These are phyloP conservation scores for Cyberlindnera saturnus DNA, from an alignment of 805 yeast genomes.

Conservation along the genomic window DNA sequence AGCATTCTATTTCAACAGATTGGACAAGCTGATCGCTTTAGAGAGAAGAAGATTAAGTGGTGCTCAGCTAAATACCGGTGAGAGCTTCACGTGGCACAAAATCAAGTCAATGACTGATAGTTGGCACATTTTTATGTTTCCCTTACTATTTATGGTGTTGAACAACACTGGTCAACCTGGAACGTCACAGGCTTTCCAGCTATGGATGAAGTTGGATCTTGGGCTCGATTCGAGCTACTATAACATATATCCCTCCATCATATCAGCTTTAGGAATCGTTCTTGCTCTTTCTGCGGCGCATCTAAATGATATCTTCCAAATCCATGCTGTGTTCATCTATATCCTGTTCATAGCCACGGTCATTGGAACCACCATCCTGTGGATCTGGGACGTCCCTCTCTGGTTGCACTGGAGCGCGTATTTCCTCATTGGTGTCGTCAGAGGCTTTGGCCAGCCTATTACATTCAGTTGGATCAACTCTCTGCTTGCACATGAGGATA, in stretches of 20 bases:
- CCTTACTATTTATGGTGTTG: slow-evolving; percentile 19
- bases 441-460: slow-evolving; percentile 49
- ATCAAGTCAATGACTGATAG: slow-evolving; percentile 35
- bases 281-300: slow-evolving; percentile 31
- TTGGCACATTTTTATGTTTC: slow-evolving; percentile 44
- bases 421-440: slow-evolving; percentile 41
- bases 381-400: slow-evolving; percentile 39
- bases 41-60: slow-evolving; percentile 38
- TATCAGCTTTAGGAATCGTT: slow-evolving; percentile 33
- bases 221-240: slow-evolving; percentile 28
- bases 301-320: slow-evolving; percentile 28
- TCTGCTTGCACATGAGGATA: slow-evolving; percentile 29
- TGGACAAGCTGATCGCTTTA: slow-evolving; percentile 28
- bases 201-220: slow-evolving; percentile 38
- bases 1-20: slow-evolving; percentile 31
- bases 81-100: slow-evolving; percentile 33
- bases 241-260: slow-evolving; percentile 35
- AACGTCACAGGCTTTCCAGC: slow-evolving; percentile 35
- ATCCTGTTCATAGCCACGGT: not conserved
- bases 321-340: not conserved
- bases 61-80: slow-evolving; percentile 36
- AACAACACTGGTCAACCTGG: slow-evolving; percentile 21
- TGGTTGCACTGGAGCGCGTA: slow-evolving; percentile 47
- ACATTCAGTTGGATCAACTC: slow-evolving; percentile 53
- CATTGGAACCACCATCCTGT: not conserved